Evolutionary conservation across 2,329 filamentous ascomycete genomes (phyloP).

Genomic region (Alternaria tenuissima): DNA sequence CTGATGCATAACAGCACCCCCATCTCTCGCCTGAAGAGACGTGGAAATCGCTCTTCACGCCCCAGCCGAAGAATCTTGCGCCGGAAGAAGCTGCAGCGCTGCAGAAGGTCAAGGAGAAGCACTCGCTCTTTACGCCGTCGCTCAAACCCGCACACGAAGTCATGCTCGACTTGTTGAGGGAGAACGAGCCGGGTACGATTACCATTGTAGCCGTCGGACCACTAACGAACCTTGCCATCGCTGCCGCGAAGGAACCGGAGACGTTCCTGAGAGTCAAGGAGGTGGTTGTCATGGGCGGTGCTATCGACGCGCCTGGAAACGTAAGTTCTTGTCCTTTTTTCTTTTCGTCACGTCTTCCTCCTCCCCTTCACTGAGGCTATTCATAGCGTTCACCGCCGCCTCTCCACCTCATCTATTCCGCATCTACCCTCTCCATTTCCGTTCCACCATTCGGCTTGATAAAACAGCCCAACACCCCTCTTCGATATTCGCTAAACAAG

Average conservation of each 20-base stretch:
- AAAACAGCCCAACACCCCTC: slow-evolving; percentile 48
- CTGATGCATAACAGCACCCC: slow-evolving; percentile 51
- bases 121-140: slow-evolving; percentile 75
- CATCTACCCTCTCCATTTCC: slow-evolving; percentile 23
- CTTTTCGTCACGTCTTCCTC: not conserved
- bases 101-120: slow-evolving; percentile 49
- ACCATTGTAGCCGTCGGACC: slow-evolving; percentile 92
- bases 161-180: slow-evolving; percentile 84
- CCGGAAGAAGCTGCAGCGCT: slow-evolving; percentile 46
- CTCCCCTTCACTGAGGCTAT: slow-evolving; percentile 17
- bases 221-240: slow-evolving; percentile 90
- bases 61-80: slow-evolving; percentile 42
- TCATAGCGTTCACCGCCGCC: slow-evolving; percentile 14
- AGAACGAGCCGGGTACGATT: slow-evolving; percentile 83
- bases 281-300: slow-evolving; percentile 94
- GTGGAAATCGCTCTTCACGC: slow-evolving; percentile 57
- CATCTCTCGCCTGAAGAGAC: slow-evolving; percentile 58
- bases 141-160: slow-evolving; percentile 78
- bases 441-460: slow-evolving; percentile 50
- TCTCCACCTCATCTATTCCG: slow-evolving; percentile 30
- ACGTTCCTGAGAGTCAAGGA: slow-evolving; percentile 90
- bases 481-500: slow-evolving; percentile 41
- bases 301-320: slow-evolving; percentile 81
- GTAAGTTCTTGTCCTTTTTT: slow-evolving; percentile 41
- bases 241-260: slow-evolving; percentile 86